Conservation (phyloP, 2,329 filamentous ascomycete species). For the Claviceps sp. region DNA sequence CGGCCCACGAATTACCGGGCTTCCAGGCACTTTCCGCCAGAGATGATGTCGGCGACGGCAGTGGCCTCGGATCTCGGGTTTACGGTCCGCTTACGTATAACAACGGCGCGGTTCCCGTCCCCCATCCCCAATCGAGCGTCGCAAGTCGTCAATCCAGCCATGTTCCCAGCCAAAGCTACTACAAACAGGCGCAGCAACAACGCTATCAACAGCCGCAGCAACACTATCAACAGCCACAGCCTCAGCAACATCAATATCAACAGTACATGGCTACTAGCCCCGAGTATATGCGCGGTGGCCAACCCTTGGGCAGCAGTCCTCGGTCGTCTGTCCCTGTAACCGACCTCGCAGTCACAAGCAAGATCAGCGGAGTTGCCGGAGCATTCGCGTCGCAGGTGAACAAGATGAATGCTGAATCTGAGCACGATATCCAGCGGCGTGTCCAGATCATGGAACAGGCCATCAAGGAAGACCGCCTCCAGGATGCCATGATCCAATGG, state of each 20-base stretch:
- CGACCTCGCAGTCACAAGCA: constrained; percentile 18
- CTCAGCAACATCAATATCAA: constrained; percentile 12
- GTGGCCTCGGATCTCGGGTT: neutral
- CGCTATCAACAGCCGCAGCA: neutral
- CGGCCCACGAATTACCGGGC: constrained; percentile 28
- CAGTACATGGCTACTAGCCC: constrained; percentile 21
- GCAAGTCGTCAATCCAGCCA: constrained; percentile 22
- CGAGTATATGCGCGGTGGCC: constrained; percentile 22
- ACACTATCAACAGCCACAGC: constrained; percentile 9
- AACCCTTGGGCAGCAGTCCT: constrained; percentile 20
- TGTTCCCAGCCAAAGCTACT: constrained; percentile 10
- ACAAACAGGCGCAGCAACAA: constrained; percentile 8
- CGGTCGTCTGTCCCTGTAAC: constrained; percentile 14
- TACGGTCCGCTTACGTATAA: constrained; percentile 12
- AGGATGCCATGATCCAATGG: constrained; percentile 53
- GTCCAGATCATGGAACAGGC: constrained; percentile 47
- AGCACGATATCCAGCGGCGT: constrained; percentile 37
- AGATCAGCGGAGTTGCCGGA: constrained; percentile 21
- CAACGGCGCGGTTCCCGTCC: constrained; percentile 12
- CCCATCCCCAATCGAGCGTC: constrained; percentile 16
- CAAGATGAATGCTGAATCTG: constrained; percentile 20
- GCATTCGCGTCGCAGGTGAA: constrained; percentile 23
- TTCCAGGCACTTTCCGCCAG: constrained; percentile 4
- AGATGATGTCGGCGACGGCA: neutral
- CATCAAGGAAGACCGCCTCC: constrained; percentile 47